Conservation (phyloP, 2,329 filamentous ascomycete genomes). For the Clonostachys chloroleuca region DNA sequence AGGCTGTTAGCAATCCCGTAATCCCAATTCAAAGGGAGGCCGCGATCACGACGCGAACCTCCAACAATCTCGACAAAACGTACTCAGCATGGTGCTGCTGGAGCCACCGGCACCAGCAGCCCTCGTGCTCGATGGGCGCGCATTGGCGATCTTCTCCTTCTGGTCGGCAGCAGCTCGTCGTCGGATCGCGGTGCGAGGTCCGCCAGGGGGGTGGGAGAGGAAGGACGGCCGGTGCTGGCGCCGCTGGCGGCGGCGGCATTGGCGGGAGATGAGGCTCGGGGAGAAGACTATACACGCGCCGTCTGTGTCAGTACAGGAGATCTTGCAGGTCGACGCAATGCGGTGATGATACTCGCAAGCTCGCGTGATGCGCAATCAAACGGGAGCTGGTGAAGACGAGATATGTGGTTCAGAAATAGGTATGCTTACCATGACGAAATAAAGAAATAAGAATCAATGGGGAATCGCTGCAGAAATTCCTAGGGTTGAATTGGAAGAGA, state of each 20-base stretch:
- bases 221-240: conserved; percentile 69
- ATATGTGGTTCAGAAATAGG: background rate
- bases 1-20: background rate
- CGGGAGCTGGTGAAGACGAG: too few species aligned
- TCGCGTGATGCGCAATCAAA: too few species aligned
- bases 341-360: too few species aligned
- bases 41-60: too few species aligned
- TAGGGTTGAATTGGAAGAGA: conserved; percentile 13
- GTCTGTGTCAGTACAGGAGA: too few species aligned
- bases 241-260: conserved; percentile 58
- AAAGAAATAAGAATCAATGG: conserved; percentile 9
- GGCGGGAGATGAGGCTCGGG: conserved; percentile 55
- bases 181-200: conserved; percentile 91
- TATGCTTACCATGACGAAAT: conserved; percentile 22
- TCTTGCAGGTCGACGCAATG: too few species aligned
- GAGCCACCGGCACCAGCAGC: conserved; percentile 92
- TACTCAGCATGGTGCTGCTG: conserved; percentile 97
- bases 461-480: conserved; percentile 28
- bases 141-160: conserved; percentile 96
- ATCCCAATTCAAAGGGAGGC: too few species aligned
- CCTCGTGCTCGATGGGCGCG: conserved; percentile 84
- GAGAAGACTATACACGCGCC: conserved; percentile 42
- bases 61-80: conserved; percentile 26
- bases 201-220: conserved; percentile 85
- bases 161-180: conserved; percentile 93